Base-by-base conservation (phyloP, 2,329 filamentous ascomycete genomes). In the Ilyonectria destructans region DNA sequence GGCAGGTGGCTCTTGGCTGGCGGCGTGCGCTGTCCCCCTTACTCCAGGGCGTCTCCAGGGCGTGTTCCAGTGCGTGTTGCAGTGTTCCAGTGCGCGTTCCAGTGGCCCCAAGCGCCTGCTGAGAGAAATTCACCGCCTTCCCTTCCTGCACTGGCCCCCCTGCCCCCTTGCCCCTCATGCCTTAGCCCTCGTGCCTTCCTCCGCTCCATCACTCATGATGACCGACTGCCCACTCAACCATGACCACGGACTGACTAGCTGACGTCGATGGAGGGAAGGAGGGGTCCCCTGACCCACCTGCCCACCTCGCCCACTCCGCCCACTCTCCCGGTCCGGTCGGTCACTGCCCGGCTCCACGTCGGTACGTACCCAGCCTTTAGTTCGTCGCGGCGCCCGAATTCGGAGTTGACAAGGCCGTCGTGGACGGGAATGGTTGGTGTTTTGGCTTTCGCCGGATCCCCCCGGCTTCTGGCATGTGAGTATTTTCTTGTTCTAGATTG, bases 201-300 rank as follows among this genome's bases (percentile, higher is more conserved):
- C 15, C n/a, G 15, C 15, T 6, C 26, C 46, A 49, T 12, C 46
- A 49, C 46, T 23, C 26, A 49, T 49, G n/a, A 49, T 49, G 46
- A 49, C 46, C 23, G 46, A 49, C 46, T n/a, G 21, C 45, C 23
- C 45, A 15, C 19, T 48, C 21, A 48, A 45, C 40, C 40, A 43
- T 43, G 40, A 43, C 40, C 40, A 43, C 40, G 40, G 15, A 43
- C 15, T 43, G 19, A 33, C 33, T 52, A 26, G 40, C 58, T 55
- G 59, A 61, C 58, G 58, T 62, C 58, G 58, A 54, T 29, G 31
- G 31, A 33, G 40, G 43, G 62, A 45, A 59, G 49, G 62, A 65
- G 56, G 56, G 57, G 58, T 54, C 51, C 45, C 33, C 17, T 43
- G 58, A 46, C 64, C 64, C 64, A 58, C 63, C 52, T 40, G 62